These are phyloP conservation scores for Xanthoparmelia taractica DNA, from an alignment of 495 filamentous ascomycete species.

Conservation along the genomic window DNA sequence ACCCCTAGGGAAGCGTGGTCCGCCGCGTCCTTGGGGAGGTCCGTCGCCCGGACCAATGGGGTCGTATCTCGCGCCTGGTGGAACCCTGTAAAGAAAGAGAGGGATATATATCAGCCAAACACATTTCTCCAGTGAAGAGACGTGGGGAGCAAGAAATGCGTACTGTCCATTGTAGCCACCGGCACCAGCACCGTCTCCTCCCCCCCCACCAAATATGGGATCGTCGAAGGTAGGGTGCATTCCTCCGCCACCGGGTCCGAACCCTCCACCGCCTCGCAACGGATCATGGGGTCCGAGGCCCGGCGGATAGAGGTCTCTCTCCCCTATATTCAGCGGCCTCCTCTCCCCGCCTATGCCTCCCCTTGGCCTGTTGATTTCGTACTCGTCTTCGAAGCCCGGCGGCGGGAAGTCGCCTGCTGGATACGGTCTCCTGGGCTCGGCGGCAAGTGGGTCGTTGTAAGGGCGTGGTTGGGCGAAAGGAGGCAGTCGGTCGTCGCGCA, in stretches of 20 bases:
- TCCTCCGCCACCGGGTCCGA: conserved; percentile 55
- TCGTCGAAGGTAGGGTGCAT: conserved; percentile 98
- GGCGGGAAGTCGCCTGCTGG: conserved; percentile 75
- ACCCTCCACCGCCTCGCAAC: conserved; percentile 53
- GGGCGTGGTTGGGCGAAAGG: conserved; percentile 57
- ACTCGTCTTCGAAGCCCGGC: conserved; percentile 90
- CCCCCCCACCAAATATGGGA: conserved; percentile 67
- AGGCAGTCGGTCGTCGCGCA: conserved; percentile 45
- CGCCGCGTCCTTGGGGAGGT: conserved; percentile 44
- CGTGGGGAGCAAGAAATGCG: neutral
- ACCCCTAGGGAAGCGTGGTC: conserved; percentile 39
- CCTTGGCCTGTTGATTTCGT: conserved; percentile 67
- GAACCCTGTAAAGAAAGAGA: conserved; percentile 36
- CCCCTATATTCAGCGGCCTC: conserved; percentile 60
- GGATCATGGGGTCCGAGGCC: conserved; percentile 84
- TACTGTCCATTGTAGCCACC: conserved; percentile 13
- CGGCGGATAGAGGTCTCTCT: conserved; percentile 78
- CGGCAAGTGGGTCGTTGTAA: conserved; percentile 60
- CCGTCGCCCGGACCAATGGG: conserved; percentile 68
- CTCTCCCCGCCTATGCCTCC: conserved; percentile 43
- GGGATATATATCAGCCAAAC: conserved; percentile 15
- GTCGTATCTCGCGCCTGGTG: conserved; percentile 64
- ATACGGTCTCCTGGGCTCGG: conserved; percentile 51
- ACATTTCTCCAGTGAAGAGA: neutral
- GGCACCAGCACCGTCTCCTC: conserved; percentile 37